phyloP scores from a whole-genome alignment of 1,284 basidiomycete genomes.

The Apiotrichum gamsii region DNA sequence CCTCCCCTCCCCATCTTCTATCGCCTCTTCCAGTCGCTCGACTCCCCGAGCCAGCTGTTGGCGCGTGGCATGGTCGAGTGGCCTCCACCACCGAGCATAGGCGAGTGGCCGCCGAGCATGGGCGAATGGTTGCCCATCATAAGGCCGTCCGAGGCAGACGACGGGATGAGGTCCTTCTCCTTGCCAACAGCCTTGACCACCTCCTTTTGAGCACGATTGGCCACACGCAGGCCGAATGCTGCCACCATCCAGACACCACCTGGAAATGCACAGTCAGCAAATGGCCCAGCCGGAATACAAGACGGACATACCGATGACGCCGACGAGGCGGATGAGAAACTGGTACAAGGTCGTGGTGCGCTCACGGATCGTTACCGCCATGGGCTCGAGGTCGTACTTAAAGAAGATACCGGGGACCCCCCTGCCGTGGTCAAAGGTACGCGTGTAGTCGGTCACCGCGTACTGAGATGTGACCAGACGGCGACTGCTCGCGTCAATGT shows the following conservation, averaged over 20 bases:
- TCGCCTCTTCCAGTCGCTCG: conserved; percentile 19
- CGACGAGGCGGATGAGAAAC: conserved; percentile 66
- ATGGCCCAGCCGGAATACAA: too few relatives aligned
- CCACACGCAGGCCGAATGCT: conserved; percentile 42
- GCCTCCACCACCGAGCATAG: background rate
- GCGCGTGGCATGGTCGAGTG: conserved; percentile 6
- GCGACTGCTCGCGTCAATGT: conserved; percentile 62
- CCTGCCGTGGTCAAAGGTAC: conserved; percentile 65
- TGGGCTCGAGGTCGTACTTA: conserved; percentile 92
- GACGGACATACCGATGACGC: conserved; percentile 30
- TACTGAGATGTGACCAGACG: conserved; percentile 71
- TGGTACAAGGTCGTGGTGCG: conserved; percentile 74
- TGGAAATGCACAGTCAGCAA: conserved; percentile 10
- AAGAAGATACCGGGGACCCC: conserved; percentile 92
- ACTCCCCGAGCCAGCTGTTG: conserved; percentile 14
- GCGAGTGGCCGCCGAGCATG: background rate
- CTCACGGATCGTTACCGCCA: conserved; percentile 77
- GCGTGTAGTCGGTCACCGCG: conserved; percentile 87
- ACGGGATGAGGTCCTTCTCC: conserved; percentile 36
- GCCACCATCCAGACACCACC: conserved; percentile 49
- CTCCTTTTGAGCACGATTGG: conserved; percentile 44
- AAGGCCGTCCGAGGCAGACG: conserved; percentile 2
- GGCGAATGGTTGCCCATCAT: conserved; percentile 10
- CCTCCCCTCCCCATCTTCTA: too few relatives aligned
- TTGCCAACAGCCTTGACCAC: conserved; percentile 32